Evolutionary conservation across 2,329 filamentous ascomycete species (phyloP).

Genomic region (Nemania abortiva): DNA sequence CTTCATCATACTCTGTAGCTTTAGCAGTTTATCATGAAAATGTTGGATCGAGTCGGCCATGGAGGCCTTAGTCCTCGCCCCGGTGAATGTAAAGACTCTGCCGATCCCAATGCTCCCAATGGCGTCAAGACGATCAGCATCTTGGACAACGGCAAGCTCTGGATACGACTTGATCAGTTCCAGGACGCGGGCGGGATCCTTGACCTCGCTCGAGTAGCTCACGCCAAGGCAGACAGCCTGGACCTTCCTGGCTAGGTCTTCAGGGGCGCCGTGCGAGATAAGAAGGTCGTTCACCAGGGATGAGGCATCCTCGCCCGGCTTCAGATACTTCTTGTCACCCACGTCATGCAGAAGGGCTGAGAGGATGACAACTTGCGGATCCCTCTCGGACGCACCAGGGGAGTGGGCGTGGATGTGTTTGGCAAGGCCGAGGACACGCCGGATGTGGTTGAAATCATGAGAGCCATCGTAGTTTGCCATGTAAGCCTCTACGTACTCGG

Average conservation of each 20-base stretch:
- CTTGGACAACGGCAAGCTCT: conserved; percentile 87
- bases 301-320: conserved; percentile 66
- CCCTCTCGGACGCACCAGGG: conserved; percentile 49
- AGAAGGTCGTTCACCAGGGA: conserved; percentile 69
- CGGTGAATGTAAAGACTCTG: conserved; percentile 81
- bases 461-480: conserved; percentile 86
- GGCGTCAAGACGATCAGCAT: conserved; percentile 92
- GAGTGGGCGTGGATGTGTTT: conserved; percentile 68
- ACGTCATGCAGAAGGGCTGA: conserved; percentile 87
- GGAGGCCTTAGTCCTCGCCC: conserved; percentile 65
- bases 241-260: conserved; percentile 72
- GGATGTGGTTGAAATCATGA: conserved; percentile 88
- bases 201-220: conserved; percentile 80
- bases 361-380: conserved; percentile 72
- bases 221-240: conserved; percentile 81
- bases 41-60: conserved; percentile 78
- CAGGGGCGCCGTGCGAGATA: conserved; percentile 65
- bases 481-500: conserved; percentile 74
- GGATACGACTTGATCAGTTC: conserved; percentile 74
- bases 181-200: conserved; percentile 70
- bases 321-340: conserved; percentile 84
- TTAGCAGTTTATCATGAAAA: conserved; percentile 80
- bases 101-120: conserved; percentile 89
- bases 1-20: conserved; percentile 74
- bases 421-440: conserved; percentile 81